These are phyloP conservation scores for Tulasnella sp. DNA, from an alignment of 768 basidiomycete genomes.

Conservation along the genomic window DNA sequence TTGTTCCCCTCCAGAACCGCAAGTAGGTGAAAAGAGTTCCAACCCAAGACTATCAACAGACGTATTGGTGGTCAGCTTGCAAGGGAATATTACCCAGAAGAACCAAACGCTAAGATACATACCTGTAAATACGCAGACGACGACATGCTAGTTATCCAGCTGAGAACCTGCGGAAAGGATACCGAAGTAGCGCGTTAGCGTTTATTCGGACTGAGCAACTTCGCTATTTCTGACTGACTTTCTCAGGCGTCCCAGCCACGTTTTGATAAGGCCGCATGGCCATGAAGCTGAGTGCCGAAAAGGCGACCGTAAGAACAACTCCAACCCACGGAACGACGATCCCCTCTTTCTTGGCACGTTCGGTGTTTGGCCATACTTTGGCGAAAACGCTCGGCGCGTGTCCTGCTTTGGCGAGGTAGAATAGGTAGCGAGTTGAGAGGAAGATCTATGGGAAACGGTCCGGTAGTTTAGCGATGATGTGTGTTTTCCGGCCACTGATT, in stretches of 20 bases:
- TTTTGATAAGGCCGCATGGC: conserved; percentile 2
- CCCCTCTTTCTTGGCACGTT: neutral
- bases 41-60: conserved; percentile 34
- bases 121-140: conserved; percentile 21
- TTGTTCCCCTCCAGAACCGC: conserved; percentile 25
- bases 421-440: conserved; percentile 29
- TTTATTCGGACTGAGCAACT: neutral
- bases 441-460: neutral
- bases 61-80: neutral
- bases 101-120: no score
- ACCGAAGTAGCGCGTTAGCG: neutral
- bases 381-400: conserved; percentile 32
- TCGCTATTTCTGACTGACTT: neutral
- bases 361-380: conserved; percentile 3
- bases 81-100: neutral
- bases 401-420: conserved; percentile 29
- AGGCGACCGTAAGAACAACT: neutral
- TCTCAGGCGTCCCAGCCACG: neutral
- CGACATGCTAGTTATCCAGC: conserved; percentile 28
- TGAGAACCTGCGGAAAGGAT: neutral
- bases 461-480: neutral
- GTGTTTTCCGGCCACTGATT: neutral
- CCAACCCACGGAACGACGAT: conserved; percentile 19
- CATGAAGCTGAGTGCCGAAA: conserved; percentile 1
- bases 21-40: conserved; percentile 30